Evolutionary conservation across 805 yeast species (phyloP).

Genomic region (Metschnikowia colocasiae): DNA sequence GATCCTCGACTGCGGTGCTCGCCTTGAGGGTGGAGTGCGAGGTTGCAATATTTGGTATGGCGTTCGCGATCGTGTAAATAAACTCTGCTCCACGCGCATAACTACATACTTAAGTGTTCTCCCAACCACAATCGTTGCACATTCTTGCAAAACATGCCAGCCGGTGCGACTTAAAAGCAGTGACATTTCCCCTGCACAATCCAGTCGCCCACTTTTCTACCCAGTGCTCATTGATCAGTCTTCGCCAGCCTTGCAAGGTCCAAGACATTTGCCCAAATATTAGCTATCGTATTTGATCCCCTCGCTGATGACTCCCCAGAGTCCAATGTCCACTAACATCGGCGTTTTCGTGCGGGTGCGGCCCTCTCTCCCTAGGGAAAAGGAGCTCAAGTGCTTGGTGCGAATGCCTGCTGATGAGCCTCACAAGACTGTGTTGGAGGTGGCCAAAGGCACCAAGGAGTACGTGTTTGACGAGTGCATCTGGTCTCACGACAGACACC

Average conservation of each 20-base stretch:
- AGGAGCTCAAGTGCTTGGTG: constrained; percentile 23
- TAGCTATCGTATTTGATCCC: background rate
- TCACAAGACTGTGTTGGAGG: constrained; percentile 17
- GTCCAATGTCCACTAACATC: constrained; percentile 24
- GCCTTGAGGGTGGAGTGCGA: background rate
- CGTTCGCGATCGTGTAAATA: background rate
- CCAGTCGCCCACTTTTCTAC: background rate
- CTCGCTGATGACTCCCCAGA: background rate
- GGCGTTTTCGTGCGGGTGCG: constrained; percentile 53
- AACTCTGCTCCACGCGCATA: background rate
- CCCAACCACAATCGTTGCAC: constrained; percentile 1
- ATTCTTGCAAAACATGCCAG: background rate
- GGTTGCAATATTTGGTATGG: background rate
- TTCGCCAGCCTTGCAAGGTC: background rate
- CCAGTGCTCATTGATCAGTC: background rate
- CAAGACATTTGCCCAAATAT: background rate
- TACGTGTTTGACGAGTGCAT: constrained; percentile 53
- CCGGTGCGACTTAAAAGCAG: background rate
- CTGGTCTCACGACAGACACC: constrained; percentile 40
- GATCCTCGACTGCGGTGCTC: no score
- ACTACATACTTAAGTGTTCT: constrained; percentile 2
- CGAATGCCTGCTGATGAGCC: constrained; percentile 29
- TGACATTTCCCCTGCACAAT: background rate
- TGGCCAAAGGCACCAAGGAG: constrained; percentile 28
- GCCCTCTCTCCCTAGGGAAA: constrained; percentile 39